A percentile compares a stretch with the other conserved stretches of the same genome.
Evolutionary conservation across 1,284 basidiomycete species (phyloP).

Genomic region (Rhodofomes roseus): DNA sequence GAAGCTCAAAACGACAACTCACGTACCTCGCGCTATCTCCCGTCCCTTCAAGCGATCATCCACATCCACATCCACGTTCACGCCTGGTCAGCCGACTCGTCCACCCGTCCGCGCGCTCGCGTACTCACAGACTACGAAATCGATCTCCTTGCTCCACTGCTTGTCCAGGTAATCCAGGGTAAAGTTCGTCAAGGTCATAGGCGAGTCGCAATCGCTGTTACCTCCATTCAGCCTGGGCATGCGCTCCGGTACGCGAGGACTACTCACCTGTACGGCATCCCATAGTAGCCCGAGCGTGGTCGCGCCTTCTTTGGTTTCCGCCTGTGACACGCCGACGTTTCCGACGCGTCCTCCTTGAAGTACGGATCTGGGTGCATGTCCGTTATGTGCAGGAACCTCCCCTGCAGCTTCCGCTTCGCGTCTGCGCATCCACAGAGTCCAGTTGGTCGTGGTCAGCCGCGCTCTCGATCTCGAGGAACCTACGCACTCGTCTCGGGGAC

Average conservation of each 20-base stretch:
- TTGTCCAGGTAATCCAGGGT: slow-evolving; percentile 80
- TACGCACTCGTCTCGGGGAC: slow-evolving; percentile 15
- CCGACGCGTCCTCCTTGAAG: slow-evolving; percentile 47
- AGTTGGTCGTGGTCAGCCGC: slow-evolving; percentile 1
- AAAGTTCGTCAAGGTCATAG: slow-evolving; percentile 72
- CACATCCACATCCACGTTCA: no score
- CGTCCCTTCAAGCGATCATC: slow-evolving; percentile 76
- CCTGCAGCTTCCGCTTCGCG: slow-evolving; percentile 48
- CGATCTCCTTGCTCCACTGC: slow-evolving; percentile 81
- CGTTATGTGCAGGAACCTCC: slow-evolving; percentile 75
- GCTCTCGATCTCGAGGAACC: not conserved
- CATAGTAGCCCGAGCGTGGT: slow-evolving; percentile 51
- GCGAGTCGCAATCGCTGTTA: slow-evolving; percentile 84
- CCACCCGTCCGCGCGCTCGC: not conserved
- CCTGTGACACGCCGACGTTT: slow-evolving; percentile 61
- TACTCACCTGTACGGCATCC: slow-evolving; percentile 56
- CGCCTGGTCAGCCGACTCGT: not conserved
- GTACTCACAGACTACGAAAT: slow-evolving; percentile 79
- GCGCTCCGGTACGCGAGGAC: not conserved
- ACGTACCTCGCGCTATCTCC: slow-evolving; percentile 84
- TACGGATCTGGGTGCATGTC: slow-evolving; percentile 80
- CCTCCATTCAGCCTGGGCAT: not conserved
- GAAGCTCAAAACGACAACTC: slow-evolving; percentile 7
- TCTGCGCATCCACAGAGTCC: slow-evolving; percentile 6
- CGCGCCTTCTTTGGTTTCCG: slow-evolving; percentile 56